Base-by-base conservation (phyloP, 202 grass and related monocot genomes). In the Bolboschoenoplectus hybrid region DNA sequence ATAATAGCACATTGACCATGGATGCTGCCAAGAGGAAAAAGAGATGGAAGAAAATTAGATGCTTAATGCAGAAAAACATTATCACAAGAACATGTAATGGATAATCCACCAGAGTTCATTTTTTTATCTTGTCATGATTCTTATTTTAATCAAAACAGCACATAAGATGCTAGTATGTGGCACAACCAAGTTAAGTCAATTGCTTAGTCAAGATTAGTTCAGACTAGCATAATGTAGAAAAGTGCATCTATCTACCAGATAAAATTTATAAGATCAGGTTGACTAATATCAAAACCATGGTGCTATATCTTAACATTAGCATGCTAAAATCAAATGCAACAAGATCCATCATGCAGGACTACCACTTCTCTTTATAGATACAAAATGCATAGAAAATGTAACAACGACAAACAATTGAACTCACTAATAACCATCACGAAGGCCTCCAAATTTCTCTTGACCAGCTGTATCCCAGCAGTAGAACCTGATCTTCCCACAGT, bases 401-500 rank as follows among this genome's bases (percentile, higher is more conserved):
- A 16, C 19, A 72, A 74, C 2, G 5, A 64, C 12, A 76, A 40
- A 17, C 0, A 68, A 51, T 63, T 55, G 12, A 38, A 86, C 89
- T 89, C 82, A 93, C 92, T 93, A 93, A 85, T 93, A 91, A 84
- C 92, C 92, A 80, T 93, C 89, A 40, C 89, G 87, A 77, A 93
- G 92, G 56, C 89, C 92, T 1, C 92, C 87, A 19, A 93, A 93
- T 67, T 89, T 93, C 71, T 93, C 92, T 78, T 93, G 89, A 14
- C 92, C 92, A 6, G 89, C 87, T 16, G 87, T 93, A 77, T 93
- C 89, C 89, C 92, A 93, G 82, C 87, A 93, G 73, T 63, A 86
- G 87, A 93, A 93, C 26, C 89, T 85, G 36, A 93, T 74, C 82
- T 84, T 91, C 34, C 92, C 87, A 56, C 61, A 85, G 84, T 65